Evolutionary conservation across 2,329 filamentous ascomycete species (phyloP).

Genomic region (Pochonia chlamydosporia): DNA sequence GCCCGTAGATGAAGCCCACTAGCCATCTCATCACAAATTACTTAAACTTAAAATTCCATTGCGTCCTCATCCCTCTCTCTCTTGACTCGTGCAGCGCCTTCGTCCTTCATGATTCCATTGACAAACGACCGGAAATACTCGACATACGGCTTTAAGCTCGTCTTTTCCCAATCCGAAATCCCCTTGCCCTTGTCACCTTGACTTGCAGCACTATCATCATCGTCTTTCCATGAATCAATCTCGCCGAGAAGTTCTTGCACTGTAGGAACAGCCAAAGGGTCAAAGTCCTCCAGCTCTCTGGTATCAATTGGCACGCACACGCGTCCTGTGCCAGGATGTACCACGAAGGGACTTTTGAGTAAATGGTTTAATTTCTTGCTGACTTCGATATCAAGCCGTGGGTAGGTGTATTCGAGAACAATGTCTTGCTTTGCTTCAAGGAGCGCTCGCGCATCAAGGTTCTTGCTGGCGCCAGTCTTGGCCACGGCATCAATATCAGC

Average conservation of each 20-base stretch:
- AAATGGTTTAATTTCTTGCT: constrained; percentile 98
- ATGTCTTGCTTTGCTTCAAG: constrained; percentile 93
- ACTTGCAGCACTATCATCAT: constrained; percentile 28
- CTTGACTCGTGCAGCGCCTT: constrained; percentile 50
- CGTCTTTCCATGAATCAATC: constrained; percentile 72
- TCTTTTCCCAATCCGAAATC: constrained; percentile 92
- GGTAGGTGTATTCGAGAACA: constrained; percentile 95
- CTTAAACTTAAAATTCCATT: constrained; percentile 47
- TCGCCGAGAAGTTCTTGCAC: constrained; percentile 75
- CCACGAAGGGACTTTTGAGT: constrained; percentile 93
- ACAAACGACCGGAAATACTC: constrained; percentile 86
- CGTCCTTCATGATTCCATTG: constrained; percentile 69
- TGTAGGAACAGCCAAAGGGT: constrained; percentile 83
- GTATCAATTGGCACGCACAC: constrained; percentile 95
- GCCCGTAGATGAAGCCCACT: too few relatives aligned
- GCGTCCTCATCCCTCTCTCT: constrained; percentile 46
- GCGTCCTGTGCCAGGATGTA: constrained; percentile 88
- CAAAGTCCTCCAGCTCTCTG: constrained; percentile 67
- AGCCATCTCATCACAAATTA: too few relatives aligned
- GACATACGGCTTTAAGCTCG: constrained; percentile 85
- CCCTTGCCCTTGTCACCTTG: constrained; percentile 28
- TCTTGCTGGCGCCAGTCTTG: constrained; percentile 65
- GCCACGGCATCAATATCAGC: constrained; percentile 85
- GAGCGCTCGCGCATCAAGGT: constrained; percentile 67
- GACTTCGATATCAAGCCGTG: constrained; percentile 92